Conservation (phyloP, 2,329 filamentous ascomycete genomes). For the Colletotrichum zoysiae region DNA sequence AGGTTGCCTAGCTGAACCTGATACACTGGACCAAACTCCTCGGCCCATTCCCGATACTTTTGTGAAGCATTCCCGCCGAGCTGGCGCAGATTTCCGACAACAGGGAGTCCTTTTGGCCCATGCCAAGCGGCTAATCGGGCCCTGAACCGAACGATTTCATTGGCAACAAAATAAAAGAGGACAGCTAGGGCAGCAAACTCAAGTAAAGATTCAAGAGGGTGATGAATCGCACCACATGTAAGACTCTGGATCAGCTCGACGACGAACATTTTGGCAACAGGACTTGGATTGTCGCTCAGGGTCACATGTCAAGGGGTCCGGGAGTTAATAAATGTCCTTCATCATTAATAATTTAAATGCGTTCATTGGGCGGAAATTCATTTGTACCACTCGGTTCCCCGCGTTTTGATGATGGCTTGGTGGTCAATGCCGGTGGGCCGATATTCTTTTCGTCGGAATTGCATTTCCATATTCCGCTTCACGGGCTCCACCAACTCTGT, state of each 20-base stretch:
- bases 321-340: not conserved
- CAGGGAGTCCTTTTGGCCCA: constrained; percentile 63
- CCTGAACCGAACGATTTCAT: constrained; percentile 59
- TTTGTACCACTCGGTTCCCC: not conserved
- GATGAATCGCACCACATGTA: constrained; percentile 39
- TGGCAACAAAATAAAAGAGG: constrained; percentile 59
- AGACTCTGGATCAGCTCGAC: constrained; percentile 45
- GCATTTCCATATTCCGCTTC: constrained; percentile 5
- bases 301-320: no score
- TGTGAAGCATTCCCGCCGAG: constrained; percentile 62
- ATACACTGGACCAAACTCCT: constrained; percentile 49
- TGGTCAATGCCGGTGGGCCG: not conserved
- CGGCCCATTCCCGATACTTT: constrained; percentile 48
- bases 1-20: constrained; percentile 56
- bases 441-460: not conserved
- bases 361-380: constrained; percentile 6
- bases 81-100: constrained; percentile 68
- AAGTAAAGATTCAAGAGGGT: constrained; percentile 43
- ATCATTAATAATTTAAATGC: constrained; percentile 5
- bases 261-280: constrained; percentile 45
- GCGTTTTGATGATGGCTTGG: not conserved
- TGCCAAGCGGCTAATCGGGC: constrained; percentile 60
- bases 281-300: not conserved
- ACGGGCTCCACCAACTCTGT: not conserved
- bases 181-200: constrained; percentile 44